Base-by-base conservation (phyloP, 2,329 filamentous ascomycete genomes). In the Apiospora kogelbergensis region DNA sequence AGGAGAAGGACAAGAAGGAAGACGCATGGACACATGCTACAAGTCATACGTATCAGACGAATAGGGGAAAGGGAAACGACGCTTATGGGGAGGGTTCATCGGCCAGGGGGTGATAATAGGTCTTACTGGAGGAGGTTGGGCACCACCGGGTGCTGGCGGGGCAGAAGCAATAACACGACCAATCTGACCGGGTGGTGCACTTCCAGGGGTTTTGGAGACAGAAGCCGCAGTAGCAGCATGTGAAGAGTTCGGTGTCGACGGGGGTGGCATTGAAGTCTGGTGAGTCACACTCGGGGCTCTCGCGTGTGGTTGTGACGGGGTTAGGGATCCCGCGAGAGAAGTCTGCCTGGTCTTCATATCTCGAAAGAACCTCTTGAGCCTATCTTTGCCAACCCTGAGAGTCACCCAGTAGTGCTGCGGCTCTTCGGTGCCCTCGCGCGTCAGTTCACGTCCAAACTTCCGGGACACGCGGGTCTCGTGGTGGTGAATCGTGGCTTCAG, bases 361-460 rank as follows among this genome's bases (percentile, higher is more conserved):
- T 68, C 84, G 87, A 72, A 91, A 79, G 67, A 90, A 85, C 75
- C 91, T 90, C 72, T 87, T 88, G 60, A 96, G 86, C 76, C 89
- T 95, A 6, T 93, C 90, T 70, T 88, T 90, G 60, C 87, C 83
- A 68, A 98, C 88, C 77, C 86, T 91, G 37, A 99, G 84, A 73
- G 89, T 95, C 66, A 99, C 88, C 33, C 94, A 83, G 66, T 94
- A 80, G 63, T 87, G 88, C n/a, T 85, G 83, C 0, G 90, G 86
- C 73, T 94, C 92, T 67, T 94, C 91, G 17, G 91, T 96, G 73
- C 95, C 94, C 76, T 98, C 95, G 65, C 93, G 88, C 57, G 89
- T 88, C 71, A 78, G 71, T 71, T 92, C 88, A 72, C 89, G 87
- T 68, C 86, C 84, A 71, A 83, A 84, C 66, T 86, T 86, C 68